These are phyloP conservation scores for Stipa capillata DNA, from an alignment of 176 grass and related monocot species.

Conservation along the genomic window DNA sequence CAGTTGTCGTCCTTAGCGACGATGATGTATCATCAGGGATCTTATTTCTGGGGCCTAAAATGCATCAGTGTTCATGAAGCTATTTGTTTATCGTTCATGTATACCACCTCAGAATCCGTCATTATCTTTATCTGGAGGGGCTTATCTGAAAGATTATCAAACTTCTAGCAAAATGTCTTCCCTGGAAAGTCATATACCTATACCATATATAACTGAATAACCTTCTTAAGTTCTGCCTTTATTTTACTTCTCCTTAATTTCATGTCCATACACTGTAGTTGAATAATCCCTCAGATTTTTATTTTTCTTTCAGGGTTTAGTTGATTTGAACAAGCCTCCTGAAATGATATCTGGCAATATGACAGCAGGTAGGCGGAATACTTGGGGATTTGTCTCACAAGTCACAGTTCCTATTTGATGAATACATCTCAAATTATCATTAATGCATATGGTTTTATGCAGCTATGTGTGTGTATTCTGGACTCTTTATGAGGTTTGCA, in stretches of 20 bases:
- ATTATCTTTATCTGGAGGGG: too few relatives aligned
- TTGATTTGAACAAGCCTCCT: constrained; percentile 13
- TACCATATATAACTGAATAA: too few relatives aligned
- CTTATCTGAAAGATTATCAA: too few relatives aligned
- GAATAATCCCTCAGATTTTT: background rate
- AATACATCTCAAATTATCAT: background rate
- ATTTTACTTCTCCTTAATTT: background rate
- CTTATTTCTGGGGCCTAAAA: too few relatives aligned
- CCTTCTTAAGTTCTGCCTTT: background rate
- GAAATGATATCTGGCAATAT: constrained; percentile 15
- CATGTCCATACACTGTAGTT: background rate
- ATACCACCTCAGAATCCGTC: too few relatives aligned
- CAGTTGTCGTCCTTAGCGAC: too few relatives aligned
- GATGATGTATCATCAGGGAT: too few relatives aligned
- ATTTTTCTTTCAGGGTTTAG: background rate
- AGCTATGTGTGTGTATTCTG: constrained; percentile 95
- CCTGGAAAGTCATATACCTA: too few relatives aligned
- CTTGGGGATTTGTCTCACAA: background rate
- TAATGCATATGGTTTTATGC: constrained; percentile 12
- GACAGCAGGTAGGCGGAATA: constrained; percentile 6
- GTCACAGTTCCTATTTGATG: background rate
- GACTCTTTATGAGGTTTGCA: constrained; percentile 82
- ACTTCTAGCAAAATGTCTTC: too few relatives aligned
- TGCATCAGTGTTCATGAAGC: too few relatives aligned
- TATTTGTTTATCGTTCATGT: too few relatives aligned